phyloP scores from a whole-genome alignment of 106 monocot species.

The Dendrobium catenatum region DNA sequence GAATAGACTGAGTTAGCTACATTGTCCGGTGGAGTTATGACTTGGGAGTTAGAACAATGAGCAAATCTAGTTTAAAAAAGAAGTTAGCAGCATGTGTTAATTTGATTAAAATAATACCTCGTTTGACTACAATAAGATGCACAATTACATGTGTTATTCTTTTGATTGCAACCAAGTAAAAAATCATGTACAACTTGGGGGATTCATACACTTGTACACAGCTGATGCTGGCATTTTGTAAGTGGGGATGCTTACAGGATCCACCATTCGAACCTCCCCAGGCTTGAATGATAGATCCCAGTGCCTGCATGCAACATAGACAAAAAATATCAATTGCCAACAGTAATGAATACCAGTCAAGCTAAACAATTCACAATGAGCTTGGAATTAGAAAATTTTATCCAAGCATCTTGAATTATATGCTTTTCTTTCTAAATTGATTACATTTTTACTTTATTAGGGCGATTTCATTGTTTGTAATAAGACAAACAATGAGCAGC shows the following conservation, averaged over 20 bases:
- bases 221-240: slow-evolving; percentile 72
- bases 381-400: too few relatives aligned
- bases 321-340: neutral
- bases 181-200: slow-evolving; percentile 67
- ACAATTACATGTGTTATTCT: neutral
- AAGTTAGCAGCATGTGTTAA: neutral
- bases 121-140: neutral
- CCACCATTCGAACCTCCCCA: slow-evolving; percentile 70
- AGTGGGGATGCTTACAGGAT: slow-evolving; percentile 48
- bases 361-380: too few relatives aligned
- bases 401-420: too few relatives aligned
- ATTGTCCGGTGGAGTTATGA: too few relatives aligned
- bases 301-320: slow-evolving; percentile 44
- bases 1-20: too few relatives aligned
- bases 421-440: too few relatives aligned
- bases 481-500: too few relatives aligned
- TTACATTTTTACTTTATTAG: too few relatives aligned
- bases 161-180: neutral
- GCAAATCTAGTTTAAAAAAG: neutral
- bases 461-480: too few relatives aligned
- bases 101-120: neutral
- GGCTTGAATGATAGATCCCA: slow-evolving; percentile 60
- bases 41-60: neutral
- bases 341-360: too few relatives aligned
- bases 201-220: slow-evolving; percentile 76